Evolutionary conservation across 805 yeast genomes (phyloP).

Genomic region (Starmerella stigmatis): DNA sequence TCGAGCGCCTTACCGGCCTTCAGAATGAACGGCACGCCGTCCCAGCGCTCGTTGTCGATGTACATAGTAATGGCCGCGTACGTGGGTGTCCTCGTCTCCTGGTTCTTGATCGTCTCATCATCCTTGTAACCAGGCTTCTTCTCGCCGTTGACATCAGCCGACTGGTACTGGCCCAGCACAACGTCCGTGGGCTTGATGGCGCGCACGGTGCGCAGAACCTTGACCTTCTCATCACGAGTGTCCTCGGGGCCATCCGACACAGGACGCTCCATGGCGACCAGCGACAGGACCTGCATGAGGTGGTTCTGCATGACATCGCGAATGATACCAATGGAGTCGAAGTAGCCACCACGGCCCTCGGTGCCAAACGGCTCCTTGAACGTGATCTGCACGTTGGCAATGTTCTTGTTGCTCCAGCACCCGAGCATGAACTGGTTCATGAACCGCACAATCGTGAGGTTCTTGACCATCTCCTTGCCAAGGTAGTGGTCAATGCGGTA

Average conservation of each 20-base stretch:
- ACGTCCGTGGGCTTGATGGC: conserved; percentile 56
- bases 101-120: conserved; percentile 70
- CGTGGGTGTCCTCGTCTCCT: conserved; percentile 78
- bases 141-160: conserved; percentile 64
- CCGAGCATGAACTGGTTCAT: conserved; percentile 81
- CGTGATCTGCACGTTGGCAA: conserved; percentile 72
- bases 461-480: conserved; percentile 97
- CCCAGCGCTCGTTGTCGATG: conserved; percentile 93
- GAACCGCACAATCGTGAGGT: conserved; percentile 76
- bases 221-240: conserved; percentile 91
- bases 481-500: conserved; percentile 95
- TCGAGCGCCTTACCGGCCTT: conserved; percentile 98
- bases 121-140: conserved; percentile 79
- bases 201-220: conserved; percentile 72
- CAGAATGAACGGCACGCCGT: conserved; percentile 90
- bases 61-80: conserved; percentile 75
- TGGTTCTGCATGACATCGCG: conserved; percentile 99
- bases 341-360: conserved; percentile 98
- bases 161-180: conserved; percentile 77
- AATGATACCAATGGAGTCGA: conserved; percentile 87
- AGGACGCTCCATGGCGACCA: conserved; percentile 94
- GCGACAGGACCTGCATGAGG: conserved; percentile 79
- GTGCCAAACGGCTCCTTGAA: conserved; percentile 99
- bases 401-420: conserved; percentile 76
- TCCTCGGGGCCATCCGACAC: conserved; percentile 84